Percentiles rank a stretch among this genome's conserved stretches.
phyloP scores from a whole-genome alignment of 257 asterid species.

The Solanum okadae region DNA sequence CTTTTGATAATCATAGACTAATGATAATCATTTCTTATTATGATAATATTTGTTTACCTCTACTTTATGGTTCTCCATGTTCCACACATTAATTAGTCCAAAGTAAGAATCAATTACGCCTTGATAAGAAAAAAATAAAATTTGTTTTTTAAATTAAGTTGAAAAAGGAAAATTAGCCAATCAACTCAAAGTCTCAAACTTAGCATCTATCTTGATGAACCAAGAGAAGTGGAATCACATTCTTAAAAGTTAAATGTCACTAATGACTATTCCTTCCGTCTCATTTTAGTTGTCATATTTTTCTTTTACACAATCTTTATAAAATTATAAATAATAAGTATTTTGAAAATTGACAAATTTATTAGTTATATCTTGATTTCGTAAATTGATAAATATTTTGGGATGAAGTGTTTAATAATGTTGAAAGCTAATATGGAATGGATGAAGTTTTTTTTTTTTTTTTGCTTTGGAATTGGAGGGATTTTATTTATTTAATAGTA shows the following conservation, averaged over 20 bases:
- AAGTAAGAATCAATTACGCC: neutral
- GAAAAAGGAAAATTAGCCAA: neutral
- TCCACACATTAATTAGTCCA: neutral
- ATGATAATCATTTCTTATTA: neutral
- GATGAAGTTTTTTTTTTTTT: too few relatives aligned
- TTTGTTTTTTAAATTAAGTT: neutral
- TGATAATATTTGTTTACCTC: neutral
- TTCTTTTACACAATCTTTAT: too few relatives aligned
- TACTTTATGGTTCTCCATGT: neutral
- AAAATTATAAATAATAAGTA: too few relatives aligned
- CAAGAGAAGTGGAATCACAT: slow-evolving; percentile 35
- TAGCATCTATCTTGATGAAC: slow-evolving; percentile 26
- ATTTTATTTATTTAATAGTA: too few relatives aligned
- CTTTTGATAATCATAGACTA: neutral
- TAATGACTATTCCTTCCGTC: neutral
- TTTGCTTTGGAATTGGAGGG: too few relatives aligned
- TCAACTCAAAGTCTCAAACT: slow-evolving; percentile 29
- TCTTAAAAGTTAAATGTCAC: slow-evolving; percentile 5
- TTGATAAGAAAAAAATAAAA: neutral
- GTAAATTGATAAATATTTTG: too few relatives aligned
- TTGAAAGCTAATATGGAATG: too few relatives aligned
- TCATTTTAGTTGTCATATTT: too few relatives aligned
- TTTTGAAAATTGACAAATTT: too few relatives aligned
- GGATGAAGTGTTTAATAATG: too few relatives aligned
- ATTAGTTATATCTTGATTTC: neutral